These are phyloP conservation scores for Aristolochia fimbriata DNA, from an alignment of 164 flowering plant species.

Conservation along the genomic window DNA sequence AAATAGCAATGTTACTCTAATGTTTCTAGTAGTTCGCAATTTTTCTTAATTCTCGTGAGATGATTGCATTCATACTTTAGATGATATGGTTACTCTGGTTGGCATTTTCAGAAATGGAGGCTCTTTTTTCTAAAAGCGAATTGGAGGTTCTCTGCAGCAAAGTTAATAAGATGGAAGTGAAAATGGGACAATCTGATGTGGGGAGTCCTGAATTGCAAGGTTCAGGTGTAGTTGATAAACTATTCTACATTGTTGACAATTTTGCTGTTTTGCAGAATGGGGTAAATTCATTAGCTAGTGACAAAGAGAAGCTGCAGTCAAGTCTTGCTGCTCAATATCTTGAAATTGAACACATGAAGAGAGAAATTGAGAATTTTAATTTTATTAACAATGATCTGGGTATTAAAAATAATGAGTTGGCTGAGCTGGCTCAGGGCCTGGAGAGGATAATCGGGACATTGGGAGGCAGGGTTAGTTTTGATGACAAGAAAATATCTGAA, in stretches of 20 bases:
- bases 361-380: slow-evolving; percentile 28
- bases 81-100: slow-evolving; percentile 6
- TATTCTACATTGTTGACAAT: slow-evolving; percentile 41
- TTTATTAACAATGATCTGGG: slow-evolving; percentile 24
- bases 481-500: slow-evolving; percentile 26
- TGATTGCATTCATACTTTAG: background rate
- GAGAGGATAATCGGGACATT: slow-evolving; percentile 44
- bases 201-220: slow-evolving; percentile 20
- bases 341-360: slow-evolving; percentile 50
- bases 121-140: slow-evolving; percentile 35
- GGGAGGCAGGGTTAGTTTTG: slow-evolving; percentile 39
- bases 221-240: slow-evolving; percentile 40
- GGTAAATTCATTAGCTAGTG: slow-evolving; percentile 27
- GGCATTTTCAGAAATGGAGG: slow-evolving; percentile 36
- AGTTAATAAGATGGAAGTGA: slow-evolving; percentile 32
- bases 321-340: slow-evolving; percentile 24
- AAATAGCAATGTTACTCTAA: too few species aligned
- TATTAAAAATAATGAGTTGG: slow-evolving; percentile 29
- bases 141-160: slow-evolving; percentile 41
- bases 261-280: slow-evolving; percentile 32
- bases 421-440: slow-evolving; percentile 32
- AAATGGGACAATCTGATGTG: slow-evolving; percentile 19
- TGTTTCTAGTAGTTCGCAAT: too few species aligned
- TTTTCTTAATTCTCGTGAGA: too few species aligned
- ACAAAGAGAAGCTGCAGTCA: slow-evolving; percentile 49